Conservation (phyloP, 495 filamentous ascomycete genomes). For the Aeminium ludgeri region DNA sequence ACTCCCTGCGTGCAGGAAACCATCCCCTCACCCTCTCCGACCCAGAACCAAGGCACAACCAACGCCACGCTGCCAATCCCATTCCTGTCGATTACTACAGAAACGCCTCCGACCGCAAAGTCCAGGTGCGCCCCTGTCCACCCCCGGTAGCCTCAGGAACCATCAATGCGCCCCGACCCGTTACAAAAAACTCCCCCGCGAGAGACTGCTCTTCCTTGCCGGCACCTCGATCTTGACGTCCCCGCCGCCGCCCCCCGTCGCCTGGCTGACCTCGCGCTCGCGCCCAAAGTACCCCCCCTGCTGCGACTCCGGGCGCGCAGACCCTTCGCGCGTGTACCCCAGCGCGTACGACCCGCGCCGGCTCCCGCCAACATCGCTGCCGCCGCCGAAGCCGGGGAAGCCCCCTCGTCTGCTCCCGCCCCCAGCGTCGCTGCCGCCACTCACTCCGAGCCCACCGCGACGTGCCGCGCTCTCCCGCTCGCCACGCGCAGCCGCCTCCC, state of each 20-base stretch:
- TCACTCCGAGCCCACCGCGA: too few relatives aligned
- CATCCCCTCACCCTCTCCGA: too few relatives aligned
- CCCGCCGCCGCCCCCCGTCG: too few relatives aligned
- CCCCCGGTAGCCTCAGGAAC: too few relatives aligned
- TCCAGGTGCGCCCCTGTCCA: constrained; percentile 2
- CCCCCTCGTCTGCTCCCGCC: too few relatives aligned
- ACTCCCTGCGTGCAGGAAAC: too few relatives aligned
- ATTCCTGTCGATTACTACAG: constrained; percentile 13
- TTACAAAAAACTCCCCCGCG: constrained; percentile 29
- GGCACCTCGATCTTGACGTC: constrained; percentile 21
- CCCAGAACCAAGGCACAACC: not conserved
- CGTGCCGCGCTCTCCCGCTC: constrained; percentile 30
- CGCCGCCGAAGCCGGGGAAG: too few relatives aligned
- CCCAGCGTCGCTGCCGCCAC: too few relatives aligned
- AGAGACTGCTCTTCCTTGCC: constrained; percentile 18
- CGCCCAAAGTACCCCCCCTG: too few relatives aligned
- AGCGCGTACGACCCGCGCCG: constrained; percentile 24
- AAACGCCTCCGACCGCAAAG: constrained; percentile 17
- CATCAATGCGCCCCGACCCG: constrained; percentile 4
- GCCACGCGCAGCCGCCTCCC: constrained; percentile 71
- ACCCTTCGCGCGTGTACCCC: too few relatives aligned
- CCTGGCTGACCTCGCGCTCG: too few relatives aligned
- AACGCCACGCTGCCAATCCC: not conserved
- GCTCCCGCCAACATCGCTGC: constrained; percentile 25
- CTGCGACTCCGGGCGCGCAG: constrained; percentile 4